Conservation (phyloP, 768 basidiomycete genomes). For the Phlebiopsis gigantea region DNA sequence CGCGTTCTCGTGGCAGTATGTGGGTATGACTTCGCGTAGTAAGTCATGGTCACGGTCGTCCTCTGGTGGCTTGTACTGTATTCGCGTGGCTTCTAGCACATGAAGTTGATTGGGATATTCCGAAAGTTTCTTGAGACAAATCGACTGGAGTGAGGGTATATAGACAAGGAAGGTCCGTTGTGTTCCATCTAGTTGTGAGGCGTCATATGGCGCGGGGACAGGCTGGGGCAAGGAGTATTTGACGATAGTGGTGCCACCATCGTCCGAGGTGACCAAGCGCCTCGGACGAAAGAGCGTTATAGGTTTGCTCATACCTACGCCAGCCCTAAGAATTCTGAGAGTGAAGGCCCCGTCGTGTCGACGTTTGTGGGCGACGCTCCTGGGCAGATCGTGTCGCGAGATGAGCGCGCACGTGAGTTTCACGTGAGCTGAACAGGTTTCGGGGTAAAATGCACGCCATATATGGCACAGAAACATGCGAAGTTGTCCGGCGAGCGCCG, state of each 20-base stretch:
- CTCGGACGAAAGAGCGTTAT: constrained; percentile 21
- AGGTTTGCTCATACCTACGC: constrained; percentile 11
- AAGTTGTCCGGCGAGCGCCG: no score
- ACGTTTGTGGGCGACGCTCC: not conserved
- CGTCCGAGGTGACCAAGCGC: constrained; percentile 17
- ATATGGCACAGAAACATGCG: not conserved
- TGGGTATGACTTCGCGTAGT: constrained; percentile 37
- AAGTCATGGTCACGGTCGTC: constrained; percentile 25
- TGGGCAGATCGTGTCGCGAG: not conserved
- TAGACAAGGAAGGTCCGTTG: constrained; percentile 8
- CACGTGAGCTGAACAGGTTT: not conserved
- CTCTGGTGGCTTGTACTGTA: constrained; percentile 31
- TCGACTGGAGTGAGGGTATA: constrained; percentile 48
- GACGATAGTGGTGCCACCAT: constrained; percentile 19
- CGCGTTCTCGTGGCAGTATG: not conserved
- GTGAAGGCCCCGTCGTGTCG: not conserved
- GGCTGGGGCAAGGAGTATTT: constrained; percentile 19
- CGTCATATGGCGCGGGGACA: constrained; percentile 12
- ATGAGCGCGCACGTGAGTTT: constrained; percentile 2
- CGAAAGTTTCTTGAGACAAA: constrained; percentile 44
- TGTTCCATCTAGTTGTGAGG: not conserved
- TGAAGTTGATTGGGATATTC: constrained; percentile 41
- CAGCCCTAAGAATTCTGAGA: not conserved
- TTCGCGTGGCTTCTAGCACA: constrained; percentile 28
- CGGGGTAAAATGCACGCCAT: not conserved